Evolutionary conservation across 768 basidiomycete species (phyloP).

Genomic region (Clathrus columnatus): DNA sequence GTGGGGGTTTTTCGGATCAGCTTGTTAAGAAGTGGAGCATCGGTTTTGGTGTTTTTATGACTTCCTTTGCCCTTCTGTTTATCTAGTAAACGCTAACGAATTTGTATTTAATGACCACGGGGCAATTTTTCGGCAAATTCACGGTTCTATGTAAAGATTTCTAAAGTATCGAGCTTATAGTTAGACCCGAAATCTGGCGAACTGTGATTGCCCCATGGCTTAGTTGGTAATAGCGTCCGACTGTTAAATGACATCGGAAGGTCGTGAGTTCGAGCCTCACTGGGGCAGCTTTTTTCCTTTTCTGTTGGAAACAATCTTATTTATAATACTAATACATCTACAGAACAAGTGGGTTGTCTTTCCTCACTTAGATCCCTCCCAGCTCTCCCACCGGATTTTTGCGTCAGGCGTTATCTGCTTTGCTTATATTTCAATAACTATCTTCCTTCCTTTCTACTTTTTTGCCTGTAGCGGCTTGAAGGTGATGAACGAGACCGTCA

Average conservation of each 20-base stretch:
- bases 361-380: too few species aligned
- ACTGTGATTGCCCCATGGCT: conserved; percentile 51
- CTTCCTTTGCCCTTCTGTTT: too few species aligned
- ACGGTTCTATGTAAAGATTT: background rate
- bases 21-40: too few species aligned
- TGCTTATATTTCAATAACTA: background rate
- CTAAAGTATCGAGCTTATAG: background rate
- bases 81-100: too few species aligned
- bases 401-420: background rate
- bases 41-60: too few species aligned
- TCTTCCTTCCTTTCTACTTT: background rate
- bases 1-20: too few species aligned
- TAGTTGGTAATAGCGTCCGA: conserved; percentile 75
- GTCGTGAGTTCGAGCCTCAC: conserved; percentile 65
- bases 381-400: background rate
- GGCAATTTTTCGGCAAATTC: too few species aligned
- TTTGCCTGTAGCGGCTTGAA: background rate
- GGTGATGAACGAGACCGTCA: background rate
- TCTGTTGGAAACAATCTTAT: background rate
- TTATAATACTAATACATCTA: too few species aligned
- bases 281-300: conserved; percentile 35
- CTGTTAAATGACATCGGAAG: conserved; percentile 56
- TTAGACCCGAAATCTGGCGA: too few species aligned
- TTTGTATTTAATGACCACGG: too few species aligned
- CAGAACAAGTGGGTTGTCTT: too few species aligned